phyloP scores from a whole-genome alignment of 2,329 filamentous ascomycete species.

The Talaromyces sp. region DNA sequence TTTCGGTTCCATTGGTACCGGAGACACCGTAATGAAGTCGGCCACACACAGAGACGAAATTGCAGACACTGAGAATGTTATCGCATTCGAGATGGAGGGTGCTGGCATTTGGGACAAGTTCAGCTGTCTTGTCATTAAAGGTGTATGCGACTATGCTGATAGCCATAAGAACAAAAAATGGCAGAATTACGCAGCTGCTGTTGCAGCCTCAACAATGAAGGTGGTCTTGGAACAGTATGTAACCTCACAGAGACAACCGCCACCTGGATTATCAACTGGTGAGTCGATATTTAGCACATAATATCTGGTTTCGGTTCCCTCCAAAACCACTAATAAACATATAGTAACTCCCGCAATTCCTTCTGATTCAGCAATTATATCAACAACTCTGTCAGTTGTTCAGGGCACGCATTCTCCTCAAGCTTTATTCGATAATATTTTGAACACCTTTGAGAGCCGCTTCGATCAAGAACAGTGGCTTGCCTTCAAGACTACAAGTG shows the following conservation, averaged over 20 bases:
- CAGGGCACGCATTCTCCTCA: neutral
- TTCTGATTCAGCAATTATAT: neutral
- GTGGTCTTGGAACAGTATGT: slow-evolving; percentile 12
- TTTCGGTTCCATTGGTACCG: slow-evolving; percentile 35
- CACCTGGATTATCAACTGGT: neutral
- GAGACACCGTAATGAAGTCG: slow-evolving; percentile 33
- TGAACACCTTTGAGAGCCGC: neutral
- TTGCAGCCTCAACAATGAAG: slow-evolving; percentile 14
- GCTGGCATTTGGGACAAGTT: slow-evolving; percentile 22
- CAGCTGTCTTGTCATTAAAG: slow-evolving; percentile 19
- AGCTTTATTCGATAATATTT: neutral
- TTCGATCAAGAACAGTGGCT: neutral
- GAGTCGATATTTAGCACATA: neutral
- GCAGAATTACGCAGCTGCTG: slow-evolving; percentile 21
- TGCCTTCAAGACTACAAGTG: neutral
- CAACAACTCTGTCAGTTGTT: neutral
- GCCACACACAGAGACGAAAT: slow-evolving; percentile 36
- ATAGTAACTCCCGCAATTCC: neutral
- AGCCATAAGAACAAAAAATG: slow-evolving; percentile 22
- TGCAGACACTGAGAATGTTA: slow-evolving; percentile 22
- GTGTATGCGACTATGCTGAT: slow-evolving; percentile 23
- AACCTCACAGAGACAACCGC: neutral
- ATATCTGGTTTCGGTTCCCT: neutral
- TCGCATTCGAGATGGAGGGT: slow-evolving; percentile 26
- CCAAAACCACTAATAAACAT: neutral